Percentiles rank a stretch among this genome's conserved stretches.
Conservation (phyloP, 805 yeast species). For the Wickerhamomyces strasburgensis region DNA sequence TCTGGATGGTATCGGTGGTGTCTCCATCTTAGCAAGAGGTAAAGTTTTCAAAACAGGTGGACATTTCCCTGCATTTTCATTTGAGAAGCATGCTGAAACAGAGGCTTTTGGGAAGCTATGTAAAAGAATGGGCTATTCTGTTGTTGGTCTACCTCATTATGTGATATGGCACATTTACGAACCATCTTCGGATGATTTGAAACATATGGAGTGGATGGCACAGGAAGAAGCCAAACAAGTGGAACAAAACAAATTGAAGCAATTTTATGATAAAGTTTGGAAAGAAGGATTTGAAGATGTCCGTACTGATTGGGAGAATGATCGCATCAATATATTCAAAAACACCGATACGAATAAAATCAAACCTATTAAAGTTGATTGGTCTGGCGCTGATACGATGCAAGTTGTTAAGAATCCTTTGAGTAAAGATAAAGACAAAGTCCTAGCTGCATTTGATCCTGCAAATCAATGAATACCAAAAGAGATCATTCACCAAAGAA, state of each 20-base stretch:
- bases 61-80: conserved; percentile 95
- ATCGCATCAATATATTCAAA: conserved; percentile 65
- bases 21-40: conserved; percentile 85
- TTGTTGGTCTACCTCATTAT: conserved; percentile 89
- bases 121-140: conserved; percentile 82
- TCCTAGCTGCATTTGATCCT: conserved; percentile 28
- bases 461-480: conserved; percentile 3
- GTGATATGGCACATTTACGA: conserved; percentile 97
- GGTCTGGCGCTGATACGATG: conserved; percentile 55
- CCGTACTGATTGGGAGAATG: conserved; percentile 66
- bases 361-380: conserved; percentile 56
- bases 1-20: conserved; percentile 97
- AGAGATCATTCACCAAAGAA: neutral
- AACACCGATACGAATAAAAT: conserved; percentile 61
- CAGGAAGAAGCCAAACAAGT: conserved; percentile 65
- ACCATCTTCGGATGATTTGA: conserved; percentile 88
- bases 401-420: conserved; percentile 17
- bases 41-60: conserved; percentile 85
- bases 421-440: conserved; percentile 22
- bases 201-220: conserved; percentile 89
- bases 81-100: conserved; percentile 95
- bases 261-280: conserved; percentile 69
- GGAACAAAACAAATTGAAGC: conserved; percentile 58
- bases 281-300: conserved; percentile 77
- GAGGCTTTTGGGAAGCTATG: conserved; percentile 95